These are phyloP conservation scores for Xylaria sp. DNA, from an alignment of 2,329 filamentous ascomycete species.

Conservation along the genomic window DNA sequence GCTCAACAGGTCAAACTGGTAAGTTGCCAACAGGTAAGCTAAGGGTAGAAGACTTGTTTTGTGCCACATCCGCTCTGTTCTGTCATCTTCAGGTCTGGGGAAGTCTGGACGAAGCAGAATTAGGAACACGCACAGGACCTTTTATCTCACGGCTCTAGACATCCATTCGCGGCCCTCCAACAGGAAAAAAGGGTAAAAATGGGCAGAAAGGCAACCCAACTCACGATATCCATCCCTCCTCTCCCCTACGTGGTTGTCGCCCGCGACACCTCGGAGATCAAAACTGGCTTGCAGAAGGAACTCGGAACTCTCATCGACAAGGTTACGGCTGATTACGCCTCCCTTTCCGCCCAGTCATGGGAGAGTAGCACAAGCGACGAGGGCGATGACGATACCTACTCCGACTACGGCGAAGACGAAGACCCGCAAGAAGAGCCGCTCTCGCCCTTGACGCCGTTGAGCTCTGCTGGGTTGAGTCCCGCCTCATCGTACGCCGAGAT, in stretches of 20 bases:
- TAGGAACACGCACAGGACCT: background rate
- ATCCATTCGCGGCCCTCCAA: too few species aligned
- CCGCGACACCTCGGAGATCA: too few species aligned
- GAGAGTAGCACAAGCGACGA: background rate
- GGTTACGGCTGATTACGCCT: background rate
- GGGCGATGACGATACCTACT: background rate
- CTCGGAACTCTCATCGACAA: background rate
- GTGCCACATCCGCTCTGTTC: background rate
- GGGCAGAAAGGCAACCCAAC: background rate
- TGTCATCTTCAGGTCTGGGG: background rate
- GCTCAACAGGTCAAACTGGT: background rate
- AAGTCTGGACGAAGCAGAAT: background rate
- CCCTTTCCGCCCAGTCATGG: background rate
- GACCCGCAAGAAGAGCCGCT: background rate
- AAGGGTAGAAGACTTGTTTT: background rate
- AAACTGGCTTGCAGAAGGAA: background rate
- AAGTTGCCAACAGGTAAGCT: background rate
- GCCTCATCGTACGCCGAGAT: background rate
- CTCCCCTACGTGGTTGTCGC: background rate
- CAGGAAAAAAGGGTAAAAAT: background rate
- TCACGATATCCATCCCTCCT: background rate
- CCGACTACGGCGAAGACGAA: background rate
- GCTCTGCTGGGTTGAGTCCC: background rate
- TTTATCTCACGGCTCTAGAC: background rate
- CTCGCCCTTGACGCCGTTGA: background rate